Conservation (phyloP, 179 eudicot species). For the Beta macrorhiza region DNA sequence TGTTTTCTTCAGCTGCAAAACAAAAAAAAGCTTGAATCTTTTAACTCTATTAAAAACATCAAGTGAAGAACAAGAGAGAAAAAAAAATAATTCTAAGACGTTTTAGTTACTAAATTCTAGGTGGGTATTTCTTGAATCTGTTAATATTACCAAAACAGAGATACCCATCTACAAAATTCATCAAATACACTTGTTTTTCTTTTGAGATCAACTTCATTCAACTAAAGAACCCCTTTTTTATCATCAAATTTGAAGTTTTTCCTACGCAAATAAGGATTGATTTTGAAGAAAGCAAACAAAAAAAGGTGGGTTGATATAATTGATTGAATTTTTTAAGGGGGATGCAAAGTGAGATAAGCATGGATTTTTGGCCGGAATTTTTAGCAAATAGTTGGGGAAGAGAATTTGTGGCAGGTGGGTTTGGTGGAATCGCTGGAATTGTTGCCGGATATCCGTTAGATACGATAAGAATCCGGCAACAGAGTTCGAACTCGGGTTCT, state of each 20-base stretch:
- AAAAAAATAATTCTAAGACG: neutral
- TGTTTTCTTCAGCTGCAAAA: neutral
- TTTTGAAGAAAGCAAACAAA: neutral
- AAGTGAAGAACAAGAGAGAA: neutral
- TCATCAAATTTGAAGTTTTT: no score
- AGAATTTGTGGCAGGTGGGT: constrained; percentile 92
- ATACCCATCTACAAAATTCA: neutral
- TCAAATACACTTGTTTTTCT: neutral
- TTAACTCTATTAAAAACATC: neutral
- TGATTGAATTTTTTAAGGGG: neutral
- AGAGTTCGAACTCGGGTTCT: constrained; percentile 47
- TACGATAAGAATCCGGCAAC: constrained; percentile 73
- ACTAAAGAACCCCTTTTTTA: no score
- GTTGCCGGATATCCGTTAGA: constrained; percentile 84
- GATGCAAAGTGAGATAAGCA: constrained; percentile 22
- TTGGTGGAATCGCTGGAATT: constrained; percentile 77
- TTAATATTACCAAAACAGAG: neutral
- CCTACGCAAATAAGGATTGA: neutral
- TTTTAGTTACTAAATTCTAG: neutral
- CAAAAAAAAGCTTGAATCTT: constrained; percentile 11
- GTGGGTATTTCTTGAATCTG: constrained; percentile 3
- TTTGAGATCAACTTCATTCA: neutral
- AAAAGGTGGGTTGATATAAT: neutral
- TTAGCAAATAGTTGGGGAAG: constrained; percentile 80
- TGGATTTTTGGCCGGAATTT: constrained; percentile 99